Evolutionary conservation across 108 stramenopile species (phyloP).

Genomic region (Skeletonema grethae): DNA sequence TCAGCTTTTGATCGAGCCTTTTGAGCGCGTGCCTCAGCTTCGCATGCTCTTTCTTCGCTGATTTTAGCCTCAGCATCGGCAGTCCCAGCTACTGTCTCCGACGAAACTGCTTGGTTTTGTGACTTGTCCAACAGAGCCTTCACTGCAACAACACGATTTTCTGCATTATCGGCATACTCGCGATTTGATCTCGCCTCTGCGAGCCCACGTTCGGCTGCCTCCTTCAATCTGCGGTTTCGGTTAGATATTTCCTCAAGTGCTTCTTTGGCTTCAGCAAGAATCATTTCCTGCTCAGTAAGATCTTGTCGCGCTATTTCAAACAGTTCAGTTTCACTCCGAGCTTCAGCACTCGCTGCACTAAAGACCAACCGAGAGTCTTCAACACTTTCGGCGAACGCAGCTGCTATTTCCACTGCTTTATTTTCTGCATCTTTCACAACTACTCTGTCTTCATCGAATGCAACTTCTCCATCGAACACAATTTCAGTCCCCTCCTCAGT

Average conservation of each 20-base stretch:
- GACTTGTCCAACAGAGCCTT: conserved; percentile 56
- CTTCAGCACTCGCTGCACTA: conserved; percentile 51
- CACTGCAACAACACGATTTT: conserved; percentile 55
- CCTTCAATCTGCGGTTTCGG: conserved; percentile 47
- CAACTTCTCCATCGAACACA: conserved; percentile 32
- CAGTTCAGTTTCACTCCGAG: conserved; percentile 60
- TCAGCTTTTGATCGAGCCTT: conserved; percentile 63
- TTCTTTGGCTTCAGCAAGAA: conserved; percentile 59
- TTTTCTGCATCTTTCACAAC: conserved; percentile 50
- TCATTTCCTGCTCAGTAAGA: conserved; percentile 50
- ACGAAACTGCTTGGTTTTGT: conserved; percentile 54
- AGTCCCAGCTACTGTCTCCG: conserved; percentile 77
- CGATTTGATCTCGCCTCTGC: conserved; percentile 62
- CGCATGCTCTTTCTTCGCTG: conserved; percentile 75
- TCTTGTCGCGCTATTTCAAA: conserved; percentile 54
- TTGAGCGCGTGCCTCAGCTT: conserved; percentile 69
- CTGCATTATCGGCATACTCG: conserved; percentile 67
- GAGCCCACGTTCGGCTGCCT: conserved; percentile 62
- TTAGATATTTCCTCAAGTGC: conserved; percentile 44
- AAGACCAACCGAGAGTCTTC: conserved; percentile 50
- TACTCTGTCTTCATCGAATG: conserved; percentile 40
- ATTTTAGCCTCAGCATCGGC: conserved; percentile 82
- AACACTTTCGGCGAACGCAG: conserved; percentile 65
- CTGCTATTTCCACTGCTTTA: conserved; percentile 63
- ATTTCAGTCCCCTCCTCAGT: conserved; percentile 47